Evolutionary conservation across 1,284 basidiomycete species (phyloP).

Genomic region (Leccinum subspadiceum): DNA sequence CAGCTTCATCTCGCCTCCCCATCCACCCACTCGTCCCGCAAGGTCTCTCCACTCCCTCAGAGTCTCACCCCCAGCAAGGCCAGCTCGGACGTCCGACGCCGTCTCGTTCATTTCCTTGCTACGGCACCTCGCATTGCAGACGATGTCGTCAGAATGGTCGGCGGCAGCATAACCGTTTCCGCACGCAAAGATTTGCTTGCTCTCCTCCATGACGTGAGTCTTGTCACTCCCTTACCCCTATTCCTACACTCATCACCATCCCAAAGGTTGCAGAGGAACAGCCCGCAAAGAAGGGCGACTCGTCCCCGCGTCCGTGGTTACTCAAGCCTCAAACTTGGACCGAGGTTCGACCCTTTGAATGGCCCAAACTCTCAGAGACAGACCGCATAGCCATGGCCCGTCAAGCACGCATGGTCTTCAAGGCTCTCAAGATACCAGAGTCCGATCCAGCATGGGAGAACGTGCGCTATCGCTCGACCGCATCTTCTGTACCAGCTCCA

Average conservation of each 20-base stretch:
- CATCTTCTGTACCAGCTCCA: slow-evolving; percentile 15
- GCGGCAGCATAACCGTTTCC: slow-evolving; percentile 34
- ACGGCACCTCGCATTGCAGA: slow-evolving; percentile 44
- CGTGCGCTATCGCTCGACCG: slow-evolving; percentile 33
- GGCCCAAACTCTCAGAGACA: slow-evolving; percentile 44
- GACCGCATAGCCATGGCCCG: slow-evolving; percentile 49
- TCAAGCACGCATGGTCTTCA: slow-evolving; percentile 46
- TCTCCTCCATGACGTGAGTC: slow-evolving; percentile 49
- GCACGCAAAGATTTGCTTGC: slow-evolving; percentile 41
- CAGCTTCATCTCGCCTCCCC: slow-evolving; percentile 26
- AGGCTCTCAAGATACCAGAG: slow-evolving; percentile 50
- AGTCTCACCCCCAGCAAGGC: slow-evolving; percentile 18
- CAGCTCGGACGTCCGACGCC: slow-evolving; percentile 38
- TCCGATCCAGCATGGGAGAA: slow-evolving; percentile 56
- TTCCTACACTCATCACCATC: slow-evolving; percentile 1
- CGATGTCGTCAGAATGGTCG: slow-evolving; percentile 42
- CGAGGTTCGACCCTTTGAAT: slow-evolving; percentile 67
- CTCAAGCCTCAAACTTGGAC: slow-evolving; percentile 58
- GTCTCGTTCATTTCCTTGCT: slow-evolving; percentile 57
- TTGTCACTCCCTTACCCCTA: not conserved
- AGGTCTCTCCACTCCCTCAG: slow-evolving; percentile 28
- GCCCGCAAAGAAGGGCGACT: slow-evolving; percentile 35
- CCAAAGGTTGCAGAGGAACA: slow-evolving; percentile 50
- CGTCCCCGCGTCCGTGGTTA: slow-evolving; percentile 43
- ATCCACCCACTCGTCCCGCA: slow-evolving; percentile 27